These are phyloP conservation scores for Tagetes erecta DNA, from an alignment of 129 eudicot genomes.

Conservation along the genomic window DNA sequence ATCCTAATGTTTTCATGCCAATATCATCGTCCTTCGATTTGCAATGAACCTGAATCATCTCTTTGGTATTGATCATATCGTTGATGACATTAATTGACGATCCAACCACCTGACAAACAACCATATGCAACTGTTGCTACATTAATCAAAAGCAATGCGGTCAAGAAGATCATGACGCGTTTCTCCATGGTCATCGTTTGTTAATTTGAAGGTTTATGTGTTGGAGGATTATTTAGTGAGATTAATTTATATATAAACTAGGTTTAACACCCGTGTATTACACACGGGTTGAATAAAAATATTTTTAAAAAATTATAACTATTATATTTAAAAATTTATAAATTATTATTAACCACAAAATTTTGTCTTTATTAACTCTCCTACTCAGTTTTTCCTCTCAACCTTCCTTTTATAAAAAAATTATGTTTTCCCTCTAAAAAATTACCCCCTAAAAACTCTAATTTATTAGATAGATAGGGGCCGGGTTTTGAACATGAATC, in stretches of 20 bases:
- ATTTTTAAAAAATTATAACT: not conserved
- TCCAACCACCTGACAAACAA: constrained; percentile 25
- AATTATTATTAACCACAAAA: too few relatives aligned
- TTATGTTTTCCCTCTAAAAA: too few relatives aligned
- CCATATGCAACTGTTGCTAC: not conserved
- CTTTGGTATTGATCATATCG: not conserved
- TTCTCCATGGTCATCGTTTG: constrained; percentile 9
- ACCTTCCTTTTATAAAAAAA: too few relatives aligned
- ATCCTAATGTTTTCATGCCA: constrained; percentile 19
- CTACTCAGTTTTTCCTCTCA: too few relatives aligned
- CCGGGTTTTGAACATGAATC: not conserved
- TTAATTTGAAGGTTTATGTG: not conserved
- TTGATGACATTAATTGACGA: constrained; percentile 13
- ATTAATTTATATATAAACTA: not conserved
- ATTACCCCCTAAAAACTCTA: too few relatives aligned
- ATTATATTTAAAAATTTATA: too few relatives aligned
- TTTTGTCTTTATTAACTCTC: too few relatives aligned
- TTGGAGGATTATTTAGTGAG: not conserved
- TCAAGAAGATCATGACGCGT: constrained; percentile 3
- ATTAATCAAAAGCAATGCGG: constrained; percentile 6
- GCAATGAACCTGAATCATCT: constrained; percentile 26
- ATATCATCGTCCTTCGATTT: constrained; percentile 30
- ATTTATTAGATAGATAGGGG: too few relatives aligned
- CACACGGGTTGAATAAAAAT: too few relatives aligned
- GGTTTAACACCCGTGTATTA: not conserved